Base-by-base conservation (phyloP, 2,329 filamentous ascomycete species). In the Aaosphaeria arxii region DNA sequence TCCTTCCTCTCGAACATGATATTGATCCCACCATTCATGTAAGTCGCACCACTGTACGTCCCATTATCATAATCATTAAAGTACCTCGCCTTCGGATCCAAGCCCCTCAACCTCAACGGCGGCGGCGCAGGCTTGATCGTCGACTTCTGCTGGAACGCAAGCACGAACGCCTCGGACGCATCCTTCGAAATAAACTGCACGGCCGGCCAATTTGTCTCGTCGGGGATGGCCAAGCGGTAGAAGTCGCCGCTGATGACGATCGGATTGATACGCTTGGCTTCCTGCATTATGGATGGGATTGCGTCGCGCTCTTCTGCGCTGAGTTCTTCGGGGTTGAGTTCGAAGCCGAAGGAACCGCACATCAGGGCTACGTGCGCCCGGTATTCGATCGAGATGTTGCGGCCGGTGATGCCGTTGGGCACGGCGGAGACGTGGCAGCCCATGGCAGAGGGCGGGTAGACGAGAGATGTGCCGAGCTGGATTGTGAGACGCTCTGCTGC, bases 301-400 rank as follows among this genome's bases (percentile, higher is more conserved):
- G 73, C 71, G 0, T 69, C 73, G 42, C 69, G 72, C n/a, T 86
- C 83, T 9, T 77, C 76, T 0, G 71, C 71, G 0, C 67, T 65
- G 5, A 84, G 74, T 6, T 77, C 71, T 0, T 67, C 69, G 0
- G 83, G 84, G 57, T 85, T 75, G 6, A 87, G 74, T 60, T 87
- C 83, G 7, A 86, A 75, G 0, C 84, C 84, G 54, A 86, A 86
- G 0, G 81, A 84, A 2, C 83, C 83, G 47, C 84, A 84, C 83
- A 86, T 86, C 72, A 85, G 82, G 5, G 84, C 84, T 0, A 86
- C 83, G 47, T 86, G 83, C 0, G 79, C 82, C 32, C 84, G 81
- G 70, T 86, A 86, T 1, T 66, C 63, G 9, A 86, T 73, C 0
- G 82, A 77, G 1, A 78, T 78, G 1, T 74, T 79, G 17, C 83